Evolutionary conservation across 352 stramenopile genomes (phyloP).

Genomic region (Phytophthora ramorum): DNA sequence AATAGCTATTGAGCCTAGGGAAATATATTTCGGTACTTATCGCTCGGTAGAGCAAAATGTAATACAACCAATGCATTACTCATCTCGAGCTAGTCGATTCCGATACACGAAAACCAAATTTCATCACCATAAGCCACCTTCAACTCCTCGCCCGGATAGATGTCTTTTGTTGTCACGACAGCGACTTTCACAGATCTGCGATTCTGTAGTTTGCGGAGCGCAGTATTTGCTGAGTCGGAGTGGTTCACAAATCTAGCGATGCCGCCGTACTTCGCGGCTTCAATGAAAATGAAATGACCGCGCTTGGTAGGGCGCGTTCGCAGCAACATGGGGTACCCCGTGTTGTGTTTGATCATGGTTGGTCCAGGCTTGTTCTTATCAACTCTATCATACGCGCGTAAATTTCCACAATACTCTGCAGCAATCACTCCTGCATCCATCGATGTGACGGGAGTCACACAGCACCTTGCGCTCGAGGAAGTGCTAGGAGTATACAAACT

Average conservation of each 20-base stretch:
- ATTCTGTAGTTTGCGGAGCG: not conserved
- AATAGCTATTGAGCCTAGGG: too few relatives aligned
- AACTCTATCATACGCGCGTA: not conserved
- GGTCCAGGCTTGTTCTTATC: not conserved
- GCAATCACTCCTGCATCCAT: not conserved
- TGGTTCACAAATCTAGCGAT: not conserved
- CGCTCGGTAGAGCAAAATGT: too few relatives aligned
- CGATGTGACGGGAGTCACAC: too few relatives aligned
- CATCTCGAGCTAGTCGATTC: too few relatives aligned
- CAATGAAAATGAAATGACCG: not conserved
- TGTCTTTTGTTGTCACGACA: not conserved
- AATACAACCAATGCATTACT: too few relatives aligned
- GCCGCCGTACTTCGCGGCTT: not conserved
- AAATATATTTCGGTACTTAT: too few relatives aligned
- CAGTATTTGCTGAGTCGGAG: not conserved
- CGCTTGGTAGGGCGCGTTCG: too few relatives aligned
- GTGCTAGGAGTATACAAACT: too few relatives aligned
- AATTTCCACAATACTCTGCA: not conserved
- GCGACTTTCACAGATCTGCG: not conserved
- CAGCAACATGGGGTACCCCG: not conserved
- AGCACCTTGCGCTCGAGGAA: too few relatives aligned
- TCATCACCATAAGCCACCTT: not conserved
- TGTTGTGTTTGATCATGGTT: not conserved
- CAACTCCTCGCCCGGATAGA: not conserved
- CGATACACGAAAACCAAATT: not conserved